These are phyloP conservation scores for Trametes villosa DNA, from an alignment of 768 basidiomycete species.

Conservation along the genomic window DNA sequence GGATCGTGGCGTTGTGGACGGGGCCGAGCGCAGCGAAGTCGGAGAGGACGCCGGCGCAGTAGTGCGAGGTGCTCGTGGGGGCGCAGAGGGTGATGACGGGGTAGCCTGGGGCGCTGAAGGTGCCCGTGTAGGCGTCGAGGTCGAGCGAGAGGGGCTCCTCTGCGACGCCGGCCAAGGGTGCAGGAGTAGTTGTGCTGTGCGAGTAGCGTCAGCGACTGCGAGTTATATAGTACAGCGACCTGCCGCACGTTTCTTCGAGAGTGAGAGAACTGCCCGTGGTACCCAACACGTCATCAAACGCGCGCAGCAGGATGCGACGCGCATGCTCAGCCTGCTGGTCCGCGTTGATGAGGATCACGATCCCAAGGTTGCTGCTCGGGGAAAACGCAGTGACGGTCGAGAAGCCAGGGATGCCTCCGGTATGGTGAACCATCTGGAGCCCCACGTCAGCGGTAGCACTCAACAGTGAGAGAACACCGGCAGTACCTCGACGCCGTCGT, in stretches of 20 bases:
- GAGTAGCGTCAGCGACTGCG: too few relatives aligned
- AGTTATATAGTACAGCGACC: too few relatives aligned
- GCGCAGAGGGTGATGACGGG: constrained; percentile 43
- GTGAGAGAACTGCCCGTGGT: neutral
- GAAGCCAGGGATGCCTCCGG: constrained; percentile 42
- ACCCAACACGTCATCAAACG: constrained; percentile 15
- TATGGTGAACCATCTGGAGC: constrained; percentile 41
- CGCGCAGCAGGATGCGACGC: neutral
- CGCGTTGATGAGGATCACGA: constrained; percentile 35
- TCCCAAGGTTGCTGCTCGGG: constrained; percentile 42
- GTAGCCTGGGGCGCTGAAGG: constrained; percentile 44
- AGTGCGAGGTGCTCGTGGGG: constrained; percentile 27
- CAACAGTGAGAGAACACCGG: constrained; percentile 1
- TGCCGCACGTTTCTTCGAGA: neutral
- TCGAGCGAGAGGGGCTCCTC: neutral
- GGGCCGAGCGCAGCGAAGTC: constrained; percentile 30
- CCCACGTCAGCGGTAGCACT: neutral
- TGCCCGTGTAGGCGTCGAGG: constrained; percentile 40
- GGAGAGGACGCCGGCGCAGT: constrained; percentile 32
- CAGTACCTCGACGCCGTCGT: constrained; percentile 47
- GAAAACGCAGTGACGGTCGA: constrained; percentile 39
- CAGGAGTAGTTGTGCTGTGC: too few relatives aligned
- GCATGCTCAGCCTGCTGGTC: constrained; percentile 10
- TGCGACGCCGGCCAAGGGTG: too few relatives aligned
- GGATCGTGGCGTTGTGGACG: neutral